A percentile compares a stretch with the other conserved stretches of the same genome.
These are phyloP conservation scores for Orbilia blumenaviensis DNA, from an alignment of 2,329 filamentous ascomycete species.

Conservation along the genomic window DNA sequence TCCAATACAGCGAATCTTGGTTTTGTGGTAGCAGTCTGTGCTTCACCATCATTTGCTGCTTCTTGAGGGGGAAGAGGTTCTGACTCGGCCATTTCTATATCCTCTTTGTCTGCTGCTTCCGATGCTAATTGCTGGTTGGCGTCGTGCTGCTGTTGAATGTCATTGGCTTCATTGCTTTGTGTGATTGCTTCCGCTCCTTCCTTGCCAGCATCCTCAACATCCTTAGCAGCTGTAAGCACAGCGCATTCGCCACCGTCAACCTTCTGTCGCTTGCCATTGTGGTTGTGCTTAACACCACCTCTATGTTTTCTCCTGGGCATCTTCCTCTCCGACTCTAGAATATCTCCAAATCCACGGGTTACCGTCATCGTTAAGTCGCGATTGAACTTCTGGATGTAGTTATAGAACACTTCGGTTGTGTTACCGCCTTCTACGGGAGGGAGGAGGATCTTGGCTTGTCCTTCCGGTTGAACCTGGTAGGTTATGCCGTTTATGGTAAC, in stretches of 20 bases:
- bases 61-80: too few species aligned
- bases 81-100: conserved; percentile 43
- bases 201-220: conserved; percentile 59
- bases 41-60: conserved; percentile 5
- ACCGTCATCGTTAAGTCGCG: conserved; percentile 91
- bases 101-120: conserved; percentile 1
- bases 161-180: conserved; percentile 5
- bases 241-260: conserved; percentile 61
- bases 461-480: conserved; percentile 46
- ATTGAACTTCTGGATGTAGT: conserved; percentile 99
- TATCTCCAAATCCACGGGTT: conserved; percentile 86
- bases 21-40: conserved; percentile 1
- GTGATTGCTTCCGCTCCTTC: conserved; percentile 52
- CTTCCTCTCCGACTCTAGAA: conserved; percentile 66
- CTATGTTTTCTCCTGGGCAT: conserved; percentile 62
- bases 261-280: conserved; percentile 67
- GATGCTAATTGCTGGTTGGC: neutral
- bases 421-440: neutral
- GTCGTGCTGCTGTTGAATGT: neutral
- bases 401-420: conserved; percentile 84
- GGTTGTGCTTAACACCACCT: conserved; percentile 60
- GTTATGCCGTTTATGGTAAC: conserved; percentile 16
- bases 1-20: conserved; percentile 83
- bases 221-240: conserved; percentile 55
- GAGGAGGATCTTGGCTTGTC: conserved; percentile 31